Base-by-base conservation (phyloP, 108 stramenopile genomes). In the Pseudonitzschia pungens region DNA sequence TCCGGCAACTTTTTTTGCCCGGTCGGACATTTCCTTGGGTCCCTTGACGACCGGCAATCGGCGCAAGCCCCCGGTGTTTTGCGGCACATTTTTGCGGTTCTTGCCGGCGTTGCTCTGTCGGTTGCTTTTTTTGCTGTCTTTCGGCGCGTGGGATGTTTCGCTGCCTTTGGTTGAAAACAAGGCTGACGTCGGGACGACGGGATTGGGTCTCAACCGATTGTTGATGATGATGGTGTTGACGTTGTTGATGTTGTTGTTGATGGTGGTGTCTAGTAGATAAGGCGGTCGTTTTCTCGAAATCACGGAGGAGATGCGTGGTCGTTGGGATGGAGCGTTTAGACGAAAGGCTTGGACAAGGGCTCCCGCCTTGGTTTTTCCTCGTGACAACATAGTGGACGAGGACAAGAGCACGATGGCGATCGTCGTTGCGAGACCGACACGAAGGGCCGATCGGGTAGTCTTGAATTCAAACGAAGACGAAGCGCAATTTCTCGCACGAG, bases 61-160 rank as follows among this genome's bases (percentile, higher is more conserved):
- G 15, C 93, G 84, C n/a, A 94, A 72, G 21, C 85, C 85, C 12
- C 93, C 93, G 1, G 90, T 92, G 64, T 87, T 70, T n/a, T 10
- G 11, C n/a, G 4, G 32, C 15, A n/a, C 29, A 40, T 42, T 62
- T 0, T 62, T 62, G 7, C 6, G 16, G 33, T 40, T 40, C 20
- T 62, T 62, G 0, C 20, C 40, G 32, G 12, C 40, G 5, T 40
- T 62, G 33, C 40, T 62, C 15, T 58, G 15, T 14, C 10, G 55
- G 21, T 58, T 58, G 26, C 1, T 14, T 8, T 26, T 31, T 26
- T 58, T 9, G 33, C 40, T 62, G 12, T 1, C 31, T 40, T 40
- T 40, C 4, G 12, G 9, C 20, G 60, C 36, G n/a, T 31, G 4
- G 15, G 14, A 24, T 16, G 60, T 33, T 15, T 26, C 22, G 14